These are phyloP conservation scores for Streptanthus diversifolius DNA, from an alignment of 345 rosid genomes.

Conservation along the genomic window DNA sequence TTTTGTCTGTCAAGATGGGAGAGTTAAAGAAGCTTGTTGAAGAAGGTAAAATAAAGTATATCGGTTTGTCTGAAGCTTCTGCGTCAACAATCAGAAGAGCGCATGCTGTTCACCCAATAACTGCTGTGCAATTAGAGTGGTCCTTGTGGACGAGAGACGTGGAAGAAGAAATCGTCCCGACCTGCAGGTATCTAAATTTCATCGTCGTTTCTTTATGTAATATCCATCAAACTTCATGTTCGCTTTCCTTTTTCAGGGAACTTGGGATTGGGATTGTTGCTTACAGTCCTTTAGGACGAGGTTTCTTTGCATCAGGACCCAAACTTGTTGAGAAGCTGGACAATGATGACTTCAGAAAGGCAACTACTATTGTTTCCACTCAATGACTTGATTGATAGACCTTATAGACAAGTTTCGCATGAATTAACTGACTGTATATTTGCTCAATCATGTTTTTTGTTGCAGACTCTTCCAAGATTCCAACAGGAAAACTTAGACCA, in stretches of 20 bases:
- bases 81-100: conserved; percentile 76
- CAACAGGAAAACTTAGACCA: conserved; percentile 55
- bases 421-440: too few species aligned
- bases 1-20: conserved; percentile 33
- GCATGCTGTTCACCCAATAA: conserved; percentile 70
- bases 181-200: conserved; percentile 11
- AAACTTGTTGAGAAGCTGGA: conserved; percentile 39
- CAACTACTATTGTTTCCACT: too few species aligned
- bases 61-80: conserved; percentile 72
- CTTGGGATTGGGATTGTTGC: conserved; percentile 76
- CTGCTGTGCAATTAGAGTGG: conserved; percentile 67
- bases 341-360: conserved; percentile 46
- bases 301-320: conserved; percentile 55
- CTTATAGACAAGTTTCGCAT: too few species aligned
- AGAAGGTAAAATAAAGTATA: conserved; percentile 67
- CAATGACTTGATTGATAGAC: too few species aligned
- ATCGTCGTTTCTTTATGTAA: neutral
- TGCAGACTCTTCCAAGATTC: conserved; percentile 45
- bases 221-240: neutral
- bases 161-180: conserved; percentile 52
- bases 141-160: conserved; percentile 73
- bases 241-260: conserved; percentile 37
- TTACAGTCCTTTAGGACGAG: conserved; percentile 66
- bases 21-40: conserved; percentile 69
- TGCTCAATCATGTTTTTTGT: too few species aligned